These are phyloP conservation scores for Schizophyllum amplum DNA, from an alignment of 1,284 basidiomycete genomes.

Conservation along the genomic window DNA sequence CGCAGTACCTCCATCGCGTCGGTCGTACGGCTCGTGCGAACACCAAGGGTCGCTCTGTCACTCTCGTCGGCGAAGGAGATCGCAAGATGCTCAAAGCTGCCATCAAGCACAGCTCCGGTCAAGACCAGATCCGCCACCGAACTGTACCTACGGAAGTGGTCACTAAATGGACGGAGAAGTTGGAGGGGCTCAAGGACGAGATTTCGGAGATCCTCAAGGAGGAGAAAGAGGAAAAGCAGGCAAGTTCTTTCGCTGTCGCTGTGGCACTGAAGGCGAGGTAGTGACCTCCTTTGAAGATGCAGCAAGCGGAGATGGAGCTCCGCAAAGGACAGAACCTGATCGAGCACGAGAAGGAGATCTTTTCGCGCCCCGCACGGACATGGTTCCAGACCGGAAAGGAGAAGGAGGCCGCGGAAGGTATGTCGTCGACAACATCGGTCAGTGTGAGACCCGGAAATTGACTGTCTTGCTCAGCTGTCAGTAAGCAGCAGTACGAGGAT, in stretches of 20 bases:
- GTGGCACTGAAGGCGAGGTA: conserved; percentile 2
- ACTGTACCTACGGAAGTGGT: conserved; percentile 81
- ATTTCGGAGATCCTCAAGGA: conserved; percentile 81
- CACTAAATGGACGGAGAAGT: conserved; percentile 59
- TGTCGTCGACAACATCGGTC: conserved; percentile 1
- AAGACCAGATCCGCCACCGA: conserved; percentile 86
- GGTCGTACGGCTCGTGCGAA: conserved; percentile 96
- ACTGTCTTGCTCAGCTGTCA: conserved; percentile 40
- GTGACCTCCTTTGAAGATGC: conserved; percentile 45
- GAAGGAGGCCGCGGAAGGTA: conserved; percentile 76
- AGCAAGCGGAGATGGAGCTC: conserved; percentile 93
- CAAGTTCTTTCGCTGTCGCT: conserved; percentile 23
- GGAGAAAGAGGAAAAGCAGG: conserved; percentile 94
- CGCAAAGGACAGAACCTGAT: conserved; percentile 95
- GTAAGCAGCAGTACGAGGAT: conserved; percentile 66
- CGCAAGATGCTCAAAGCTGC: conserved; percentile 95
- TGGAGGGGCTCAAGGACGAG: conserved; percentile 73
- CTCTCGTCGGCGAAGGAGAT: conserved; percentile 93
- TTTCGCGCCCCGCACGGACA: conserved; percentile 86
- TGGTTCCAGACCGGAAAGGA: conserved; percentile 96
- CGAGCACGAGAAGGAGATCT: conserved; percentile 92
- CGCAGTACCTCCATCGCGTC: conserved; percentile 94
- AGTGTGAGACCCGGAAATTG: not conserved
- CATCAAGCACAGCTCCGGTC: conserved; percentile 77
- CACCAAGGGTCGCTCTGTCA: conserved; percentile 89